phyloP scores from a whole-genome alignment of 352 stramenopile species.

The Pythium monospermum region DNA sequence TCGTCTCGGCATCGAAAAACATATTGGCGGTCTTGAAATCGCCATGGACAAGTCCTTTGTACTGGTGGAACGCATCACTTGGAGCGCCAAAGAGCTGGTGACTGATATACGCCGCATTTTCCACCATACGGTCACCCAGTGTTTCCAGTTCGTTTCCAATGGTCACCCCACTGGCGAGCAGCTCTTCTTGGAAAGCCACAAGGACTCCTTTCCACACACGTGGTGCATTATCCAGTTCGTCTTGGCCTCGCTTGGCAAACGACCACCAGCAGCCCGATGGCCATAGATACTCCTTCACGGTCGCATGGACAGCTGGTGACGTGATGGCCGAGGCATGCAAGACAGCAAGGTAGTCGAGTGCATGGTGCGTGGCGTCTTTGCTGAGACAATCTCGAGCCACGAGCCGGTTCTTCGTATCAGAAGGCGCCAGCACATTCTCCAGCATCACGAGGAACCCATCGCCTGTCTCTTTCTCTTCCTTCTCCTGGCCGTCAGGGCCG shows the following conservation, averaged over 20 bases:
- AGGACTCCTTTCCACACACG: conserved; percentile 43
- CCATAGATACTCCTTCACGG: conserved; percentile 32
- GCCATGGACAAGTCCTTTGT: conserved; percentile 52
- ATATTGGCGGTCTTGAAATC: conserved; percentile 75
- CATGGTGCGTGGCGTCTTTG: conserved; percentile 28
- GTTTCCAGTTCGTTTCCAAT: conserved; percentile 14
- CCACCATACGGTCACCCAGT: conserved; percentile 43
- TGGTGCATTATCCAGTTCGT: conserved; percentile 31
- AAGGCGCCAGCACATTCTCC: conserved; percentile 28
- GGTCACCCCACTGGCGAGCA: background rate
- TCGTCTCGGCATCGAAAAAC: conserved; percentile 43
- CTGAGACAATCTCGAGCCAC: conserved; percentile 37
- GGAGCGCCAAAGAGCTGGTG: conserved; percentile 25
- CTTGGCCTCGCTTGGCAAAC: conserved; percentile 45
- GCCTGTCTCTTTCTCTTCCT: conserved; percentile 17
- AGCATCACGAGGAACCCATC: conserved; percentile 56
- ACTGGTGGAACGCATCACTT: conserved; percentile 15
- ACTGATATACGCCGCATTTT: conserved; percentile 46
- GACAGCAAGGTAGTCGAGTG: conserved; percentile 41
- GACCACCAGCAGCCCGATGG: conserved; percentile 50
- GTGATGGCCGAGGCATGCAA: conserved; percentile 40
- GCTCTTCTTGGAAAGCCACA: conserved; percentile 22
- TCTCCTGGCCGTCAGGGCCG: too few relatives aligned
- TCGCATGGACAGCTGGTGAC: conserved; percentile 18
- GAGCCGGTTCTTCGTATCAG: conserved; percentile 1